phyloP scores from a whole-genome alignment of 1,284 basidiomycete genomes.

The Fomitiporia mediterranea region DNA sequence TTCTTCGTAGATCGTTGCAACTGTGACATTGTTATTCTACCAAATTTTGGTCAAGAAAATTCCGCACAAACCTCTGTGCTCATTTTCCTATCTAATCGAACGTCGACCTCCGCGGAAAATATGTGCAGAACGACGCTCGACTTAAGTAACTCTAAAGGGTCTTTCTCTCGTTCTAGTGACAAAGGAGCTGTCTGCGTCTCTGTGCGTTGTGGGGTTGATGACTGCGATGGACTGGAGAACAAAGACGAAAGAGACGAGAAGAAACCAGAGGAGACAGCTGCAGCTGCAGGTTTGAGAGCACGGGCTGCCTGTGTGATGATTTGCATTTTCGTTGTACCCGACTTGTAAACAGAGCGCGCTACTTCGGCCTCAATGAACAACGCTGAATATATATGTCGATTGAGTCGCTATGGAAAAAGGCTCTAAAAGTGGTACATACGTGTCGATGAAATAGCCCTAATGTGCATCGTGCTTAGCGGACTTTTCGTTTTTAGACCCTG shows the following conservation, averaged over 20 bases:
- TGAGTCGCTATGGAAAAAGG: background rate
- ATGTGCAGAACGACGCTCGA: conserved; percentile 76
- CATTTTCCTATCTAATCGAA: conserved; percentile 71
- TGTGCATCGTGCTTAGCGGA: conserved; percentile 57
- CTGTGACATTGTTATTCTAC: too few species aligned
- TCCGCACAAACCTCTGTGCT: too few species aligned
- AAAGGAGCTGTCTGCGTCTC: conserved; percentile 37
- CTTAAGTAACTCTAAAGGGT: conserved; percentile 54
- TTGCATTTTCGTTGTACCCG: conserved; percentile 59
- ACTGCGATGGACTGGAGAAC: conserved; percentile 40
- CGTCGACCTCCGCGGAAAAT: conserved; percentile 78
- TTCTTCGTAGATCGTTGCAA: conserved; percentile 94
- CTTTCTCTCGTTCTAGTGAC: conserved; percentile 38
- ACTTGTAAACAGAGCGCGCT: conserved; percentile 75
- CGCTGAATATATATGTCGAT: conserved; percentile 38
- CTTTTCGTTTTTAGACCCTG: conserved; percentile 46
- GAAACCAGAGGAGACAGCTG: conserved; percentile 47
- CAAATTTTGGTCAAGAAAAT: too few species aligned
- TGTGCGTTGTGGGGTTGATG: conserved; percentile 36
- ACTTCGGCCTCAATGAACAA: conserved; percentile 81
- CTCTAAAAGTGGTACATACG: conserved; percentile 39
- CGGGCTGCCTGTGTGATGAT: conserved; percentile 33
- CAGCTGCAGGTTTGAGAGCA: conserved; percentile 30
- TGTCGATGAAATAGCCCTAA: conserved; percentile 60
- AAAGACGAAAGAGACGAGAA: conserved; percentile 77